Percentiles rank a stretch among this genome's conserved stretches.
Conservation (phyloP, 352 stramenopile species). For the Globisporangium barbulae region DNA sequence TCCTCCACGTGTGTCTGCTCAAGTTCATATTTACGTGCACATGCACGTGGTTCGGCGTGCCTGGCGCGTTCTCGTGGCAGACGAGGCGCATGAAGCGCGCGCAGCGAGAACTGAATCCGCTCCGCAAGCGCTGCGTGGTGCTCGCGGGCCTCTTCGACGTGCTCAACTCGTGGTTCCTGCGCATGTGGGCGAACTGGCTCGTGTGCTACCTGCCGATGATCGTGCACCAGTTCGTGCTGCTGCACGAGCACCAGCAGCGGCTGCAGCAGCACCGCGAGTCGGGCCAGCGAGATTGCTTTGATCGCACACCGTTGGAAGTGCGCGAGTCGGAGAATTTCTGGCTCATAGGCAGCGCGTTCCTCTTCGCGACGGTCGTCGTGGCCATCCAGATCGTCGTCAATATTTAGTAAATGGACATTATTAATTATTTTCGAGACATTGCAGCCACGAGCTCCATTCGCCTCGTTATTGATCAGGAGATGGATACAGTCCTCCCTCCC, state of each 20-base stretch:
- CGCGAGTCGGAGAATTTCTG: conserved; percentile 60
- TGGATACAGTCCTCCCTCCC: too few species aligned
- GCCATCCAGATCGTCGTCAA: conserved; percentile 65
- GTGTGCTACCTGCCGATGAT: conserved; percentile 44
- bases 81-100: conserved; percentile 50
- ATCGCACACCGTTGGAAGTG: conserved; percentile 43
- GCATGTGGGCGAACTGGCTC: conserved; percentile 54
- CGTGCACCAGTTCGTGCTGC: conserved; percentile 15
- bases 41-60: conserved; percentile 65
- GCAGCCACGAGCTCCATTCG: too few species aligned
- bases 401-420: conserved; percentile 25
- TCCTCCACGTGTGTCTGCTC: conserved; percentile 46
- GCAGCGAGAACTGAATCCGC: conserved; percentile 35
- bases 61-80: conserved; percentile 50
- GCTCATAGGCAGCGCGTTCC: conserved; percentile 46
- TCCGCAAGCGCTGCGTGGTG: conserved; percentile 51
- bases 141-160: conserved; percentile 54
- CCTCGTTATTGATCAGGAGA: too few species aligned
- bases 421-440: too few species aligned
- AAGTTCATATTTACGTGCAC: conserved; percentile 73
- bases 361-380: conserved; percentile 58
- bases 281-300: conserved; percentile 24
- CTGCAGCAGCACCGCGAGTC: neutral
- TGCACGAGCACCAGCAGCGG: conserved; percentile 14
- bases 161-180: conserved; percentile 54